phyloP scores from a whole-genome alignment of 371 early-diverging fungal genomes.

The Entomophthora muscae region DNA sequence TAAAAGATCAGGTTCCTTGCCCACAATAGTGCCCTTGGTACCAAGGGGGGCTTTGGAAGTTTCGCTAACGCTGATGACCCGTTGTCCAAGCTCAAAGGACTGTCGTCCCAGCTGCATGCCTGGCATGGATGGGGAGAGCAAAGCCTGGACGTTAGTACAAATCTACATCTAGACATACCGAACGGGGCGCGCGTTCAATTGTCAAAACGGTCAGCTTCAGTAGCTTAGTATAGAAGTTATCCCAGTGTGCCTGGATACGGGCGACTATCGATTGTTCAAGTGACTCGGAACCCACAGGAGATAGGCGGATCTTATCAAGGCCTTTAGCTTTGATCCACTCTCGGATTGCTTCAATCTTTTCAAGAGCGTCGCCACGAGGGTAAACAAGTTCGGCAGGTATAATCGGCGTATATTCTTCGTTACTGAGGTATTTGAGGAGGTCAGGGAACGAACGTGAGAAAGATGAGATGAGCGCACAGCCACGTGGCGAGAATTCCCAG shows the following conservation, averaged over 20 bases:
- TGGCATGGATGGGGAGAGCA: slow-evolving; percentile 65
- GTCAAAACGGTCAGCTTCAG: slow-evolving; percentile 12
- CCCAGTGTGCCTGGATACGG: not conserved
- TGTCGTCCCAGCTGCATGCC: slow-evolving; percentile 49
- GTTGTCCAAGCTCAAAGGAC: slow-evolving; percentile 69
- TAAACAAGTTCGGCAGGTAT: slow-evolving; percentile 35
- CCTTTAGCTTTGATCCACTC: slow-evolving; percentile 47
- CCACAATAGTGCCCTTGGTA: slow-evolving; percentile 67
- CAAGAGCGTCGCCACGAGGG: slow-evolving; percentile 18
- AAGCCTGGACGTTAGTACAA: slow-evolving; percentile 16
- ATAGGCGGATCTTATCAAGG: slow-evolving; percentile 40
- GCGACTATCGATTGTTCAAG: slow-evolving; percentile 20
- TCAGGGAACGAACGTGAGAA: slow-evolving; percentile 57
- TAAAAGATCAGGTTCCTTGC: slow-evolving; percentile 41
- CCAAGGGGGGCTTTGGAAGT: slow-evolving; percentile 64
- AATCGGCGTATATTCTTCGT: slow-evolving; percentile 21
- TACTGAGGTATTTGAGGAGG: slow-evolving; percentile 41
- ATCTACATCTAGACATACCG: not conserved
- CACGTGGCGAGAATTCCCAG: slow-evolving; percentile 75
- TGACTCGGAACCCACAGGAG: slow-evolving; percentile 41
- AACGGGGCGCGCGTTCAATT: not conserved
- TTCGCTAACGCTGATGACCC: slow-evolving; percentile 61
- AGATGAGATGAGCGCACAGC: slow-evolving; percentile 43
- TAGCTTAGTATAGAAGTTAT: slow-evolving; percentile 9
- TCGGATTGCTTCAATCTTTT: slow-evolving; percentile 28